Percentiles rank a stretch among this genome's conserved stretches.
Conservation (phyloP, 768 basidiomycete species). For the Leccinum disarticulatum region DNA sequence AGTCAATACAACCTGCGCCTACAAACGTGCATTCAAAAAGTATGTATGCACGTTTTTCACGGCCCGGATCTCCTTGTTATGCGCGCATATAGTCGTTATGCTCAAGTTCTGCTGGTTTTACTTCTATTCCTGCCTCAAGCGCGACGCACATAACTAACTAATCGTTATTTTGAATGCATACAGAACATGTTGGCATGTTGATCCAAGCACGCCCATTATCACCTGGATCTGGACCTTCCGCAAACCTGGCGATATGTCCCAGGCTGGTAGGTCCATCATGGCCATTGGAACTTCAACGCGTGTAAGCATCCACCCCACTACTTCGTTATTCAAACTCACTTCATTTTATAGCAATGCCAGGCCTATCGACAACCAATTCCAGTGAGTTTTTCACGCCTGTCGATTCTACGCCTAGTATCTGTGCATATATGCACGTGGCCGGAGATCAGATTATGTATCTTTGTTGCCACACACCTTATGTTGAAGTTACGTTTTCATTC, state of each 20-base stretch:
- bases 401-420: not conserved
- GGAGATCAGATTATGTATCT: no score
- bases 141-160: not conserved
- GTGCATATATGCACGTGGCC: not conserved
- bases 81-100: not conserved
- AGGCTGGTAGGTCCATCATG: slow-evolving; percentile 4
- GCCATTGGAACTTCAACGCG: slow-evolving; percentile 9
- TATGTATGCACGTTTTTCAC: not conserved
- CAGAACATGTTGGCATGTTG: slow-evolving; percentile 16
- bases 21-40: slow-evolving; percentile 4
- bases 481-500: not conserved
- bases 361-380: not conserved
- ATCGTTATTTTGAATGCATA: not conserved
- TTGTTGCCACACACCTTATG: not conserved
- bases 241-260: not conserved
- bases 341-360: slow-evolving; percentile 4
- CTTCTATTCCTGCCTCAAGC: no score
- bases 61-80: not conserved
- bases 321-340: not conserved
- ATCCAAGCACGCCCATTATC: slow-evolving; percentile 9
- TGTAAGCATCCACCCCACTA: slow-evolving; percentile 4
- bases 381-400: slow-evolving; percentile 9
- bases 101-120: no score
- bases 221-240: not conserved
- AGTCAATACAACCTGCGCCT: not conserved